Base-by-base conservation (phyloP, 768 basidiomycete species). In the Termitomyces sp. region DNA sequence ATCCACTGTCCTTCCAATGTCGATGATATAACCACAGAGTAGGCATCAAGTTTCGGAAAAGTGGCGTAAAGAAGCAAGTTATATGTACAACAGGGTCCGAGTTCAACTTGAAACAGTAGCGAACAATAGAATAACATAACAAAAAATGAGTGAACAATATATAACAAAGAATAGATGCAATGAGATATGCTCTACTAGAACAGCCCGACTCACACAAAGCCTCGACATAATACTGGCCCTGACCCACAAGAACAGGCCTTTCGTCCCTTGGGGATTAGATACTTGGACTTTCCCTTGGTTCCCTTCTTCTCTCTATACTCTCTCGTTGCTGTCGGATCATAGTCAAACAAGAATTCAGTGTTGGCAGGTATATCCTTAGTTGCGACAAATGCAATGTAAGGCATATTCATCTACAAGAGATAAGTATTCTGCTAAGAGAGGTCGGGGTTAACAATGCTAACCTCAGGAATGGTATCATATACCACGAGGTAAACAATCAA, bases 331-430 rank as follows among this genome's bases (percentile, higher is more conserved):
- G 72, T 72, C 6, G 89, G 88, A 61, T 85, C 76, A 64, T 90
- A 91, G 69, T 90, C 86, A 25, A 89, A 78, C 0, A 83, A 84
- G 4, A 90, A 78, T 62, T 90, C 88, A 1, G 77, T 81, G 31
- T 74, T 69, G 0, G 82, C 77, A 0, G 74, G 72, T 56, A 91
- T 84, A 62, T 81, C 67, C 43, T 70, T 60, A 1, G 69, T 73
- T 0, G 87, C 82, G 0, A 81, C 84, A 57, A 87, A 87, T 2
- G 81, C 84, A 40, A 89, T 76, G 64, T 86, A 88, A 0, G 86
- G 86, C 68, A 80, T 81, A 17, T 86, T 83, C 65, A 78, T 75
- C 86, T 46, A 29, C 5, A 6, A 5, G 38, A 14, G 45, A 12
- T 56, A 29, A 56, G 59, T 34, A 12, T 43, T n/a, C 34, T 4